Conservation (phyloP, 495 filamentous ascomycete species). For the Penicillium daleae region DNA sequence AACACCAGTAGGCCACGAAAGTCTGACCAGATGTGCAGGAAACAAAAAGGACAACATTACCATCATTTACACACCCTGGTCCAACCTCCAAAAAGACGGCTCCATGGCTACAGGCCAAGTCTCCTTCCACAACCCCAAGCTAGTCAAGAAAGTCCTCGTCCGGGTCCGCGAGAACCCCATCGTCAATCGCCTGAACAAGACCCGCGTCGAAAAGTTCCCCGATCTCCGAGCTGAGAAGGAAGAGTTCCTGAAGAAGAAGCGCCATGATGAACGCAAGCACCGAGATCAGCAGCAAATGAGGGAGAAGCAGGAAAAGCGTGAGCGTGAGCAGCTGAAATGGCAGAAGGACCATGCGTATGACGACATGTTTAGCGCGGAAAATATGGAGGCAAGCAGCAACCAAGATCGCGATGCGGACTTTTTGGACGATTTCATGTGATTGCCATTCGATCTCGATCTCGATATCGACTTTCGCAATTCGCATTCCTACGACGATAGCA, state of each 20-base stretch:
- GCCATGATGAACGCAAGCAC: constrained; percentile 67
- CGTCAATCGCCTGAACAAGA: constrained; percentile 97
- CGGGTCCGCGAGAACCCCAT: constrained; percentile 79
- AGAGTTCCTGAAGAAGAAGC: constrained; percentile 66
- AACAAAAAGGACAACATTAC: constrained; percentile 99
- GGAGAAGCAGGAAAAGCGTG: constrained; percentile 76
- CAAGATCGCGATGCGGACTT: constrained; percentile 55
- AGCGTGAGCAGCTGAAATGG: constrained; percentile 85
- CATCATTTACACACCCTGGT: constrained; percentile 97
- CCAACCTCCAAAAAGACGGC: constrained; percentile 94
- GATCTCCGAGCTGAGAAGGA: constrained; percentile 82
- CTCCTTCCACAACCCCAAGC: constrained; percentile 84
- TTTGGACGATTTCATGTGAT: constrained; percentile 60
- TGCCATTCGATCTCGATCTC: not conserved
- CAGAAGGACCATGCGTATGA: constrained; percentile 96
- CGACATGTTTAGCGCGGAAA: constrained; percentile 60
- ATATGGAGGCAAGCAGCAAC: constrained; percentile 50
- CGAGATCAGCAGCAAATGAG: constrained; percentile 76
- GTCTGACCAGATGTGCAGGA: constrained; percentile 48
- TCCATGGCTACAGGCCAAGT: constrained; percentile 96
- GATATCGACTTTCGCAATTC: no score
- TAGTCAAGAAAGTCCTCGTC: constrained; percentile 81
- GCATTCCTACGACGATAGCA: constrained; percentile 3
- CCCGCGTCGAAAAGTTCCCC: constrained; percentile 81
- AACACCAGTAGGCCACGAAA: not conserved